phyloP scores from a whole-genome alignment of 1,284 basidiomycete genomes.

The Malassezia vespertilionis region DNA sequence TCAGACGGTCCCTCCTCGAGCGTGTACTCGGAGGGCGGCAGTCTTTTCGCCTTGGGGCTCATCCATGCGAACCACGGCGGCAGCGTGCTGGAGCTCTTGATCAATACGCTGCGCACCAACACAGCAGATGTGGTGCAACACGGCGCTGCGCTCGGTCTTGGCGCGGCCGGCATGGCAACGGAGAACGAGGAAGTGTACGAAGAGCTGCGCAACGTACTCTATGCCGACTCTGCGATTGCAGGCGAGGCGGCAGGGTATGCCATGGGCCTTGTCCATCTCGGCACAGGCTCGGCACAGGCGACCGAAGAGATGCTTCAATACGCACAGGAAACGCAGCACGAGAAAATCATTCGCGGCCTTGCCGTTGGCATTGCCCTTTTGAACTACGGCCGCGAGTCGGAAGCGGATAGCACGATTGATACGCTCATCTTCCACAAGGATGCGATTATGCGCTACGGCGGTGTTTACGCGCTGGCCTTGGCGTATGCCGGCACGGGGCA shows the following conservation, averaged over 20 bases:
- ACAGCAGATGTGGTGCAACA: constrained; percentile 45
- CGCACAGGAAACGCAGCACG: constrained; percentile 47
- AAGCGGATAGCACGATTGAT: constrained; percentile 43
- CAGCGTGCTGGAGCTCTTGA: constrained; percentile 44
- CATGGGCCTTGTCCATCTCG: constrained; percentile 47
- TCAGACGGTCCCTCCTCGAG: constrained; percentile 35
- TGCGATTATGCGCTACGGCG: constrained; percentile 45
- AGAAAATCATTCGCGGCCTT: constrained; percentile 47
- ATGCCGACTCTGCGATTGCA: constrained; percentile 44
- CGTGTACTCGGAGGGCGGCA: constrained; percentile 46
- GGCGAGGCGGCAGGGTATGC: constrained; percentile 47
- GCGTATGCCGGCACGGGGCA: constrained; percentile 47
- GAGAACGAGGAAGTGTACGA: constrained; percentile 47
- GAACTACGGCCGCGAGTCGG: constrained; percentile 44
- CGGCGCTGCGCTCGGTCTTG: constrained; percentile 46
- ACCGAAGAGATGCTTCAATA: constrained; percentile 48
- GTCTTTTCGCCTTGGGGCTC: constrained; percentile 44
- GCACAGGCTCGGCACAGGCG: constrained; percentile 39
- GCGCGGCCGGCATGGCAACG: constrained; percentile 46
- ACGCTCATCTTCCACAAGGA: constrained; percentile 43
- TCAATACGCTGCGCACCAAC: constrained; percentile 43
- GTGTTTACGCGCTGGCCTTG: constrained; percentile 44
- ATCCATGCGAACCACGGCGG: constrained; percentile 47
- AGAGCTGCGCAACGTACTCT: constrained; percentile 43
- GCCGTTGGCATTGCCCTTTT: constrained; percentile 46